phyloP scores from a whole-genome alignment of 1,139 yeast species.

The Candida frijolesensis region DNA sequence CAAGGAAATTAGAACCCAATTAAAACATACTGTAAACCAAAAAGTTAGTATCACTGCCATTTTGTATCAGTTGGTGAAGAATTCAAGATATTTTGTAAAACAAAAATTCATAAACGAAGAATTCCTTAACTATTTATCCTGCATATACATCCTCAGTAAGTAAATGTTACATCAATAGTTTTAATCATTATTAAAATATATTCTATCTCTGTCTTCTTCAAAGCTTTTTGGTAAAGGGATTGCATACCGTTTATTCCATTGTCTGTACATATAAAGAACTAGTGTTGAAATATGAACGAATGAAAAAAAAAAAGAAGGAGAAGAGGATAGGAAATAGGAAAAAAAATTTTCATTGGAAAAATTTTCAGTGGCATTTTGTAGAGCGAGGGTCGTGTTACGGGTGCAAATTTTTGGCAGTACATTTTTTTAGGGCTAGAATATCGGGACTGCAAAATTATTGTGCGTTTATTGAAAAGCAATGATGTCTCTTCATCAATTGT shows the following conservation, averaged over 20 bases:
- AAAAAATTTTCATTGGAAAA: not conserved
- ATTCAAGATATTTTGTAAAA: not conserved
- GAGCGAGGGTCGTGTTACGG: not conserved
- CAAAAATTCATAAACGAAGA: constrained; percentile 63
- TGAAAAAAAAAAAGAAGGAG: not conserved
- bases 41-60: constrained; percentile 13
- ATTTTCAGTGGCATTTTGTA: not conserved
- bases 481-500: too few relatives aligned
- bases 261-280: not conserved
- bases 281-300: not conserved
- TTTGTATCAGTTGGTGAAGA: constrained; percentile 2
- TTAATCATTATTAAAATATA: constrained; percentile 12
- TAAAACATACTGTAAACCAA: constrained; percentile 8
- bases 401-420: not conserved
- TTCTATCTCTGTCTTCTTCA: not conserved
- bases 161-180: constrained; percentile 14
- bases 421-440: not conserved
- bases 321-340: not conserved
- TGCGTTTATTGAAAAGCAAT: not conserved
- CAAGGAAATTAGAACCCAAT: not conserved
- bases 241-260: not conserved
- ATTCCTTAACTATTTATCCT: constrained; percentile 63
- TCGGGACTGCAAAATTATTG: not conserved
- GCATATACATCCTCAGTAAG: constrained; percentile 61
- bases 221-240: not conserved